Base-by-base conservation (phyloP, 2,329 filamentous ascomycete genomes). In the Niveomyces coronatus region DNA sequence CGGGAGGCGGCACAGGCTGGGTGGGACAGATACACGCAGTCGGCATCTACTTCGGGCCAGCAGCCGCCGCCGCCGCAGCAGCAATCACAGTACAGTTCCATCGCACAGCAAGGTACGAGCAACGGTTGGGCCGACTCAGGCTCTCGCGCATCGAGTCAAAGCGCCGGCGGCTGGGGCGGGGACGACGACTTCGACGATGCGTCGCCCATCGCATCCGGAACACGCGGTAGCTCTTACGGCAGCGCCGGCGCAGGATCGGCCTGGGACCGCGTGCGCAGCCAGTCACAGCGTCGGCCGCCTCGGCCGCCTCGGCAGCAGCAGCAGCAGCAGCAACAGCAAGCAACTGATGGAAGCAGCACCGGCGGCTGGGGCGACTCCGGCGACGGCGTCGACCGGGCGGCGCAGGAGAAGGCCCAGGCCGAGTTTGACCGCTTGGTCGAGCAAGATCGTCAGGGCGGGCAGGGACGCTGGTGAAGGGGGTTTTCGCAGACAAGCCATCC, bases 401-500 rank as follows among this genome's bases (percentile, higher is more conserved):
- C 58, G 30, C 69, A 62, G 48, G 58, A 59, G 8, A 59, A 67
- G 44, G 67, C 69, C 5, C 69, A 73, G 41, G 61, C 55, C 41
- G 67, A 73, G 20, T 73, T 72, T 45, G 69, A 73, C 42, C 55
- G 55, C 15, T 54, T 71, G 41, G 40, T 72, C 3, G 68, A 72
- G 29, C 53, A 57, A 11, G 69, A 72, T 41, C 54, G 63, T 16
- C 50, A 43, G 13, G 55, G 54, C 16, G 41, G 55, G 4, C 53
- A 58, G 35, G 50, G 49, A 16, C 35, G 31, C 4, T 43, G 51
- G 4, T 60, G 53, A 24, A 8, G 8, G 13, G 13, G 29, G 4
- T n/a, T 4, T 9, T 8, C 18, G 28, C 14, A 13, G 14, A 20
- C 14, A 23, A 6, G 30, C n/a, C 15, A 8, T 31, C 27, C 31